Evolutionary conservation across 768 basidiomycete species (phyloP), one percentile per base, ranked within the genome.

Genomic region (Kondoa malvinella): DNA sequence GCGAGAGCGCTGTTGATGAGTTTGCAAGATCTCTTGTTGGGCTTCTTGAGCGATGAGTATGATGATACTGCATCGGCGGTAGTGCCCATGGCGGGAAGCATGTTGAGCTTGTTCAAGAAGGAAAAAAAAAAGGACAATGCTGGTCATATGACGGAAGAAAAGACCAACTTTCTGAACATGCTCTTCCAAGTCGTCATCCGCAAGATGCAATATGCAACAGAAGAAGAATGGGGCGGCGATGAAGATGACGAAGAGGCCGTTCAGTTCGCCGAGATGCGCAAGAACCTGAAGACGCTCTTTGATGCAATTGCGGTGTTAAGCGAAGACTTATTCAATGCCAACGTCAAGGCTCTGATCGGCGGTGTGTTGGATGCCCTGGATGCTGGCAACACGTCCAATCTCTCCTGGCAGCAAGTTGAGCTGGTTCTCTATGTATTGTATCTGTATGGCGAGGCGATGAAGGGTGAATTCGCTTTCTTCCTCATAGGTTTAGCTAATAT

Each of bases 331-430:
- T 91, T 92, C 66, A 87, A 87, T 0, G 82, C 83, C 17, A 84
- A 86, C 0, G 84, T 96, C 4, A 83, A 84, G 33, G 81, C 82
- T 3, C 82, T 90, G 31, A 85, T 89, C 12, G 76, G 87, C 69
- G 82, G 82, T 68, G 92, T 89, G 0, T 81, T 95, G 33, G 82
- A 86, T 3, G 81, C 84, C 0, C 87, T 86, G 72, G 81, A 82
- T 64, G 63, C 73, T 0, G 70, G 69, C 15, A 85, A 79, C 68
- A 84, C 87, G 0, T 77, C 82, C 0, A 75, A 80, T 21, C 77
- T 95, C 34, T 83, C 87, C 69, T 97, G 95, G 95, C 85, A 90
- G 72, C 87, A 92, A 71, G 89, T 88, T 1, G 95, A 99, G 77
- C 81, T 97, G 25, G 91, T 89, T 0, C 80, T 94, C n/a, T 91